Percentiles rank a stretch among this genome's conserved stretches.
phyloP scores from a whole-genome alignment of 2,329 filamentous ascomycete species.

The Stagonosporopsis chrysanthemi region DNA sequence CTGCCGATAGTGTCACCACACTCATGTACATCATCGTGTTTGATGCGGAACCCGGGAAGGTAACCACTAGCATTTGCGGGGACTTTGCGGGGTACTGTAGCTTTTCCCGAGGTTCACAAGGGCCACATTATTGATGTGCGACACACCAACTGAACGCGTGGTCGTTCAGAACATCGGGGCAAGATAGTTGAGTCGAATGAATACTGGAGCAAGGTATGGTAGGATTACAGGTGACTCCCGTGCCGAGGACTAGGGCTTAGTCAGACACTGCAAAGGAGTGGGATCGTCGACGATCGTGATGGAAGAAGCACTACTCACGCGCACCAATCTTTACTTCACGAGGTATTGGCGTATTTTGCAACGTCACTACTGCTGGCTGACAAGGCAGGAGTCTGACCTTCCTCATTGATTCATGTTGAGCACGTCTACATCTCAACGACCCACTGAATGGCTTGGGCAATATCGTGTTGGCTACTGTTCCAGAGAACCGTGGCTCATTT shows the following conservation, averaged over 20 bases:
- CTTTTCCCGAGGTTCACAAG: conserved; percentile 1
- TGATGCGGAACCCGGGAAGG: background rate
- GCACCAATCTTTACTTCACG: background rate
- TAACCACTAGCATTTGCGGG: background rate
- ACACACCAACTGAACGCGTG: background rate
- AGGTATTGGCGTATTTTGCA: background rate
- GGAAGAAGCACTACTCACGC: background rate
- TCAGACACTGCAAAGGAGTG: background rate
- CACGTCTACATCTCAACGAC: background rate
- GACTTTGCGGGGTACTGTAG: conserved; percentile 9
- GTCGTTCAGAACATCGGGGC: background rate
- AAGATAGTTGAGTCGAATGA: background rate
- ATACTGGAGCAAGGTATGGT: background rate
- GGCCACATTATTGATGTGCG: background rate
- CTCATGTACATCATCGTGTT: background rate
- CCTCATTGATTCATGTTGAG: background rate
- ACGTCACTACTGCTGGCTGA: background rate
- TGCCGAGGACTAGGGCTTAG: background rate
- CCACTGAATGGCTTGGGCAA: too few species aligned
- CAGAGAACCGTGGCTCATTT: background rate
- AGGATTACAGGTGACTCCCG: background rate
- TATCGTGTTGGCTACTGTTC: too few species aligned
- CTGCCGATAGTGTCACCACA: background rate
- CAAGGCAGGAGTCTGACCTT: background rate
- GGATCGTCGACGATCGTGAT: background rate